Conservation (phyloP, 1,139 yeast genomes). For the Saccharomycopsis crataegensis region DNA sequence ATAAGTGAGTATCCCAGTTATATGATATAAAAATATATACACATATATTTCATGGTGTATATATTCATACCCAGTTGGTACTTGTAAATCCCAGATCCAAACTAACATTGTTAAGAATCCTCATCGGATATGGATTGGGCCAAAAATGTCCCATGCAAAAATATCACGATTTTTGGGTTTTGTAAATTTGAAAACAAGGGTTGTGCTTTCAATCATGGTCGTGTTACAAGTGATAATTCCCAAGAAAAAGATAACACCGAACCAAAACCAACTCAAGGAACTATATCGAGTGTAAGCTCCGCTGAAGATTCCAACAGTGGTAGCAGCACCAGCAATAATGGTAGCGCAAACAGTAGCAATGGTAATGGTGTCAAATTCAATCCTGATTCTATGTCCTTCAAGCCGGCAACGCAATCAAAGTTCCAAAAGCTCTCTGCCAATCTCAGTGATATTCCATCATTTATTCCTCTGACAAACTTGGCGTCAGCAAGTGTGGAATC, state of each 20-base stretch:
- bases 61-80: no score
- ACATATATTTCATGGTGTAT: no score
- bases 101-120: neutral
- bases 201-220: constrained; percentile 70
- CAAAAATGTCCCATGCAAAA: constrained; percentile 76
- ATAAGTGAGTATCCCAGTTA: no score
- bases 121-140: constrained; percentile 42
- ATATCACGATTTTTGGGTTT: constrained; percentile 78
- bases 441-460: constrained; percentile 47
- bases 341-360: constrained; percentile 20
- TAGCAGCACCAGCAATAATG: constrained; percentile 19
- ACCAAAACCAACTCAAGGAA: neutral
- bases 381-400: constrained; percentile 60
- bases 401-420: constrained; percentile 42
- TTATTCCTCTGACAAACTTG: constrained; percentile 36
- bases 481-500: neutral
- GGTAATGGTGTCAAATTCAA: constrained; percentile 37
- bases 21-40: no score
- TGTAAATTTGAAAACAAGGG: constrained; percentile 89
- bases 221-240: constrained; percentile 20
- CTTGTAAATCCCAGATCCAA: no score
- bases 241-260: constrained; percentile 22
- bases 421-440: constrained; percentile 45
- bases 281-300: neutral
- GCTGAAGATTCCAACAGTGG: neutral